Evolutionary conservation across 805 yeast genomes (phyloP).

Genomic region (Candida andamanensis): DNA sequence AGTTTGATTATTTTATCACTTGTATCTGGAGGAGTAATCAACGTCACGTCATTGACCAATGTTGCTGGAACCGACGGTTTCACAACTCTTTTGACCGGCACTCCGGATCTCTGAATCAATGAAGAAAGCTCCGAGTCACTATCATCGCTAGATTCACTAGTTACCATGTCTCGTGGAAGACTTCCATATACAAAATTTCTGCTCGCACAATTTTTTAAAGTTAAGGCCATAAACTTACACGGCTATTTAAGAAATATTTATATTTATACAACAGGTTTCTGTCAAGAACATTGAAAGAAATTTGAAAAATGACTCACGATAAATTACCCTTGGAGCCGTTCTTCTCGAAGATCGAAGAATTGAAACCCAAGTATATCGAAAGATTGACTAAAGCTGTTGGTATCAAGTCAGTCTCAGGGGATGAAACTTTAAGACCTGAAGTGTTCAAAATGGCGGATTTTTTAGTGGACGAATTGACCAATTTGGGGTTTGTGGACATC

Average conservation of each 20-base stretch:
- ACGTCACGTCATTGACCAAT: too few species aligned
- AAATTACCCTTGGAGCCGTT: constrained; percentile 40
- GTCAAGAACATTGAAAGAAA: constrained; percentile 1
- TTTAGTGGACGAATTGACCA: constrained; percentile 60
- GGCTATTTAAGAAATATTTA: too few species aligned
- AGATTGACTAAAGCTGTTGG: constrained; percentile 81
- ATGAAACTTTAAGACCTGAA: constrained; percentile 79
- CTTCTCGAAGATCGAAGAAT: constrained; percentile 63
- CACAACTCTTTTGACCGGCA: too few species aligned
- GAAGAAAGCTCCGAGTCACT: too few species aligned
- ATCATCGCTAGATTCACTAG: too few species aligned
- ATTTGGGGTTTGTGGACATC: constrained; percentile 77
- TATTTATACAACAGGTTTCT: not conserved
- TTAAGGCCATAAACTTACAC: not conserved
- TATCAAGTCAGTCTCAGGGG: constrained; percentile 92
- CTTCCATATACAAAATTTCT: too few species aligned
- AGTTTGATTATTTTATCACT: too few species aligned
- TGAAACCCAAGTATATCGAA: constrained; percentile 68
- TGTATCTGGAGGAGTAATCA: too few species aligned
- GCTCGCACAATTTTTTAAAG: too few species aligned
- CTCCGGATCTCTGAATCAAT: too few species aligned
- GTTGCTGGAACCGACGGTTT: too few species aligned
- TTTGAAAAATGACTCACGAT: constrained; percentile 29
- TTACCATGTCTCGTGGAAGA: too few species aligned
- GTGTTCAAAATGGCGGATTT: constrained; percentile 89